phyloP scores from a whole-genome alignment of 2,329 filamentous ascomycete species.

The Scedosporium aurantiacum region DNA sequence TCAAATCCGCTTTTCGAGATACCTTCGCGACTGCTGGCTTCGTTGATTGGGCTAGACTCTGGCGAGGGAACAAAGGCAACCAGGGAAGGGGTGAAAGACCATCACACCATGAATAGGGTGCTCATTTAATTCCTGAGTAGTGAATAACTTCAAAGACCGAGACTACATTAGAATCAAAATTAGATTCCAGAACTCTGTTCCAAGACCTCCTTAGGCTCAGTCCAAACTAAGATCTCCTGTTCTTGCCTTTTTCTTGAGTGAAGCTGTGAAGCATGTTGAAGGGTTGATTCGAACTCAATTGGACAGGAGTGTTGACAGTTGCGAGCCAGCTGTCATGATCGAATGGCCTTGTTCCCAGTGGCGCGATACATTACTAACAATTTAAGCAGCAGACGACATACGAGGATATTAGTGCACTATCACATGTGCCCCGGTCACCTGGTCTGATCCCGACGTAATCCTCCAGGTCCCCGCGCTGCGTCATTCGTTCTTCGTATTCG shows the following conservation, averaged over 20 bases:
- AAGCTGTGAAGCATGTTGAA: no score
- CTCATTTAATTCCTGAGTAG: no score
- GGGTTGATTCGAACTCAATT: neutral
- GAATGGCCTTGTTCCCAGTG: no score
- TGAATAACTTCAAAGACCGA: neutral
- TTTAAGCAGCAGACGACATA: neutral
- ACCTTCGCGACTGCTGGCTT: no score
- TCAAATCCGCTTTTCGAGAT: neutral
- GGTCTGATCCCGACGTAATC: neutral
- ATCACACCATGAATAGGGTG: no score
- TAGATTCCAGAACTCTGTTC: neutral
- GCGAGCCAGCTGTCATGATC: neutral
- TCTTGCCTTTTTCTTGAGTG: no score
- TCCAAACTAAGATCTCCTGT: no score
- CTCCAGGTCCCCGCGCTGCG: neutral
- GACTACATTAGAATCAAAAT: neutral
- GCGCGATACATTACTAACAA: neutral
- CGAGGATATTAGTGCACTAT: no score
- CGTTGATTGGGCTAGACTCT: no score
- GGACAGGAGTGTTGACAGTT: neutral
- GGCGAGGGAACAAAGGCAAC: no score
- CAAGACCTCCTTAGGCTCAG: neutral
- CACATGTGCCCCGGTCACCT: neutral
- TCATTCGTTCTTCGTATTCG: conserved; percentile 3
- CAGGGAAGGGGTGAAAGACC: no score